A percentile compares a stretch with the other conserved stretches of the same genome.
phyloP scores from a whole-genome alignment of 148 eudicot species.

The Polygonum maritimum region DNA sequence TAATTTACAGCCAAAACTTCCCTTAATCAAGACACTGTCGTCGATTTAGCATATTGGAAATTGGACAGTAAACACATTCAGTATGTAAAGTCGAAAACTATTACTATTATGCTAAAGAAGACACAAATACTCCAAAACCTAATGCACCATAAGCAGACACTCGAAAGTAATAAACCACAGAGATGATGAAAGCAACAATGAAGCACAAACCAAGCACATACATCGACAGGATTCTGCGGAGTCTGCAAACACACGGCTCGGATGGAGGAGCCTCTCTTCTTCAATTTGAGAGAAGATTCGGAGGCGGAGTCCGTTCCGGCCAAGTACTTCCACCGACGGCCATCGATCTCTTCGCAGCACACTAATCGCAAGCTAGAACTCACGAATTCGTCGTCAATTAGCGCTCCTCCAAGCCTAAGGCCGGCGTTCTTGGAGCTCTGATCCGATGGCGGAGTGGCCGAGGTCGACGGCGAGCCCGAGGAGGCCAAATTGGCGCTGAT shows the following conservation, averaged over 20 bases:
- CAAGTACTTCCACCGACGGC: constrained; percentile 68
- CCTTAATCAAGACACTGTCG: background rate
- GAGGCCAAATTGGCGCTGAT: constrained; percentile 60
- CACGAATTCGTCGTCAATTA: constrained; percentile 46
- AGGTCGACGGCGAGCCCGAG: constrained; percentile 23
- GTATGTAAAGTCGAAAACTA: background rate
- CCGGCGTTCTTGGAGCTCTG: constrained; percentile 18
- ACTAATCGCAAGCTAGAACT: constrained; percentile 65
- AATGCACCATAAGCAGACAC: background rate
- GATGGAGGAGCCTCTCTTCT: constrained; percentile 45
- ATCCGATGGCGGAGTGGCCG: constrained; percentile 20
- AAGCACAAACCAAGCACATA: background rate
- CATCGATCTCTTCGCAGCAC: constrained; percentile 84
- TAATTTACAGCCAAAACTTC: background rate
- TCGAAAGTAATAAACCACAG: background rate
- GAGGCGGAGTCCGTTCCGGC: constrained; percentile 30
- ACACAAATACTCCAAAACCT: background rate
- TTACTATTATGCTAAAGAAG: too few species aligned
- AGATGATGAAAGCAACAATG: background rate
- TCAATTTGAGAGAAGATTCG: constrained; percentile 41
- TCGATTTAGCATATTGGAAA: background rate
- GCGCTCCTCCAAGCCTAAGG: constrained; percentile 19
- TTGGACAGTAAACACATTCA: background rate
- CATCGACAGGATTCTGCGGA: constrained; percentile 63
- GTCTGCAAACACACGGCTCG: constrained; percentile 70